phyloP scores from a whole-genome alignment of 2,329 filamentous ascomycete genomes.

The Pestalotiopsis sp. region DNA sequence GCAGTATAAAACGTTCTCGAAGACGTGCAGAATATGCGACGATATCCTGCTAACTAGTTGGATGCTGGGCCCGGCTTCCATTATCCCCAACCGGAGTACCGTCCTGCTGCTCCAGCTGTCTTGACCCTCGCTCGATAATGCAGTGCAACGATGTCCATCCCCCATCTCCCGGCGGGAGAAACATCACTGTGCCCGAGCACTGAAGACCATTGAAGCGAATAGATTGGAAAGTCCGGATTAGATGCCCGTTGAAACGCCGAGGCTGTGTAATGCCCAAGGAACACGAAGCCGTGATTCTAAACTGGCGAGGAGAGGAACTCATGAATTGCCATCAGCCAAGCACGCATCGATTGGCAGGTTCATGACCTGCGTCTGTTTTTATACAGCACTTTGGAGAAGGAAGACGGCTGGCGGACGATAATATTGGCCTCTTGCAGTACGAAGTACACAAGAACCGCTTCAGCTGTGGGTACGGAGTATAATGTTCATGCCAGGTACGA shows the following conservation, averaged over 20 bases:
- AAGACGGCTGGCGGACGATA: too few species aligned
- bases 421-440: too few species aligned
- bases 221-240: not conserved
- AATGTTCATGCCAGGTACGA: not conserved
- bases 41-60: not conserved
- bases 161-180: not conserved
- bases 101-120: not conserved
- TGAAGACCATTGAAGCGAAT: not conserved
- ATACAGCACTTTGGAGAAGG: too few species aligned
- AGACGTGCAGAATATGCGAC: slow-evolving; percentile 4
- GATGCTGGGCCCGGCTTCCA: not conserved
- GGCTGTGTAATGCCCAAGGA: not conserved
- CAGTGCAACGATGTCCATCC: not conserved
- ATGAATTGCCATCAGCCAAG: not conserved
- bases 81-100: not conserved
- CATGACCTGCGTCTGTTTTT: not conserved
- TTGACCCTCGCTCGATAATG: not conserved
- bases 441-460: too few species aligned
- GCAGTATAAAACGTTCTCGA: slow-evolving; percentile 11
- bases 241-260: slow-evolving; percentile 11
- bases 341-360: not conserved
- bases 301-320: not conserved
- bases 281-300: not conserved
- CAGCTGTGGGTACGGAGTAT: not conserved
- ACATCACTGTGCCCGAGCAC: not conserved